These are phyloP conservation scores for Favolaschia claudopus DNA, from an alignment of 768 basidiomycete genomes.

Conservation along the genomic window DNA sequence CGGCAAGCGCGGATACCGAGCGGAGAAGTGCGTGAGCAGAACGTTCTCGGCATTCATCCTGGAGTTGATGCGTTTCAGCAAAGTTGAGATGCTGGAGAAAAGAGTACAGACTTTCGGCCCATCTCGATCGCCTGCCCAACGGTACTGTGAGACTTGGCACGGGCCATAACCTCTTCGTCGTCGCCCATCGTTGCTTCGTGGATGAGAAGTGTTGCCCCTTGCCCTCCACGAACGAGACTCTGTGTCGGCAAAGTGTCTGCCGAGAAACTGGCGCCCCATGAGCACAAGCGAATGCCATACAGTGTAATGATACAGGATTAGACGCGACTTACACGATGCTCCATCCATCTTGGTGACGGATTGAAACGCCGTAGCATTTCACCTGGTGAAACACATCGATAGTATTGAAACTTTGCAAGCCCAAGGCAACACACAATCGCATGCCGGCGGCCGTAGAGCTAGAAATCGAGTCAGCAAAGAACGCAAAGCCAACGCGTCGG, in stretches of 20 bases:
- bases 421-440: constrained; percentile 60
- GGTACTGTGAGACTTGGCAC: constrained; percentile 86
- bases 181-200: constrained; percentile 96
- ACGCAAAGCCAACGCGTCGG: background rate
- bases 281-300: constrained; percentile 35
- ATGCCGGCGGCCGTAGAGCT: constrained; percentile 54
- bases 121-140: constrained; percentile 87
- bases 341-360: constrained; percentile 78
- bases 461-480: background rate
- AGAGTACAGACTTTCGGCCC: constrained; percentile 63
- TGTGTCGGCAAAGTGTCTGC: constrained; percentile 88
- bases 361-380: constrained; percentile 72
- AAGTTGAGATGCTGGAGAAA: constrained; percentile 14
- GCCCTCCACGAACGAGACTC: constrained; percentile 68
- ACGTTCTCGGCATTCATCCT: constrained; percentile 89
- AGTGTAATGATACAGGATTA: constrained; percentile 52
- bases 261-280: constrained; percentile 71
- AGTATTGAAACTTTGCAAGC: constrained; percentile 65
- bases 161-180: constrained; percentile 77
- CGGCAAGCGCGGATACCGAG: constrained; percentile 90
- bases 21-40: constrained; percentile 96
- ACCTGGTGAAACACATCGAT: constrained; percentile 80
- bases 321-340: constrained; percentile 72
- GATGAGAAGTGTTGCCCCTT: constrained; percentile 79
- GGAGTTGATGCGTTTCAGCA: background rate